Evolutionary conservation across 495 filamentous ascomycete genomes (phyloP), one percentile per base, ranked within the genome.

Genomic region (Lasiosphaeria miniovina): DNA sequence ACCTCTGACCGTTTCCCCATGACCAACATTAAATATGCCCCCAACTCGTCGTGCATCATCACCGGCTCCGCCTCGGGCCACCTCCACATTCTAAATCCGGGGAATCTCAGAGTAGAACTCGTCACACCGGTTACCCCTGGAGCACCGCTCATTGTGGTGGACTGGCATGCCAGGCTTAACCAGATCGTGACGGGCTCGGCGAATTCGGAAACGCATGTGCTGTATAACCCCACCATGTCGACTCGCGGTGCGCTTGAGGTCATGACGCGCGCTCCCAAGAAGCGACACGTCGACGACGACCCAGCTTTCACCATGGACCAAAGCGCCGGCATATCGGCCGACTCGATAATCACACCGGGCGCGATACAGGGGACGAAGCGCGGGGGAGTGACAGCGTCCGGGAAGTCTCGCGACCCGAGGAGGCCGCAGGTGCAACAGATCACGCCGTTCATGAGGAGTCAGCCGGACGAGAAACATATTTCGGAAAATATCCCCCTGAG

Each of bases 111-210:
- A 59, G 82, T 93, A 3, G 90, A 96, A 68, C 83, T 93, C 33
- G 84, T 92, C 57, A 94, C 93, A 4, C 79, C 90, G 14, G 85
- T 98, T 35, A 96, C 94, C 0, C 88, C 90, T 0, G 87, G 88
- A 6, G 89, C 86, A 4, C 84, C 93, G 0, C 75, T 98, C 31
- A 90, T 96, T 60, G 84, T 87, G 5, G 90, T 95, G 14, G 78
- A 89, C 58, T 98, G 95, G 93, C 93, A 97, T 67, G 78, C 89
- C 31, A 95, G 91, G 71, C 84, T 98, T 57, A 98, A 98, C 68
- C 94, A 98, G 69, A 96, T 98, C 62, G 72, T 98, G 61, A 96
- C 93, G 3, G 93, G 93, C 57, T 96, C 93, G 45, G 89, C 90
- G 43, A 94, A 96, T 66, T 86, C 87, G 52, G 89, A 93, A 72